Base-by-base conservation (phyloP, 1,139 yeast genomes). In the Debaryomycetaceae sp. region DNA sequence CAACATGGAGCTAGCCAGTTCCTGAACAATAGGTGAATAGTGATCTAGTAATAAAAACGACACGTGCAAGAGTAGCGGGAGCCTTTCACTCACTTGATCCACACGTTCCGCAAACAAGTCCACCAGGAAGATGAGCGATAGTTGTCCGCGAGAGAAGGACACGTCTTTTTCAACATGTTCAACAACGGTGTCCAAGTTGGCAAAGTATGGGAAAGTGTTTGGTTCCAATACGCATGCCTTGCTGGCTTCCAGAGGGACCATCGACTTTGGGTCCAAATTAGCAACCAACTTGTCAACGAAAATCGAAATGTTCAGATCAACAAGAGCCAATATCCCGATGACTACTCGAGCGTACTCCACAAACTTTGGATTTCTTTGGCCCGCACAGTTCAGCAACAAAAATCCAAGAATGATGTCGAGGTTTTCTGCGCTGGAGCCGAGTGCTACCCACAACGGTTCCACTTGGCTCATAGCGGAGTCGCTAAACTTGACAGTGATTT, bases 381-480 rank as follows among this genome's bases (percentile, higher is more conserved):
- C 76, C 32, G 87, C 59, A 26, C 95, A 78, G 26, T 77, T 73
- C 20, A 63, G 65, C 29, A 85, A 62, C 23, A 86, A 61, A 44
- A 74, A 90, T 27, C 77, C 82, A 42, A 83, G 54, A 13, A 86
- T 80, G 6, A 73, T 74, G 32, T 77, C 77, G 22, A 79, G 77
- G 44, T 90, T 87, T 8, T 64, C 67, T 8, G 75, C 66, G 23
- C 71, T 69, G 31, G 74, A 74, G 2, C 93, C 95, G 23, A 90
- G 60, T 0, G 96, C 92, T 4, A 82, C 85, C 99, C 99, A 92
- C 23, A 90, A 54, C 0, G 94, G 93, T 48, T 87, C 97, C 7
- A 90, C 83, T 43, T 86, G 96, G 42, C 79, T 79, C 28, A 83
- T 82, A 41, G 83, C 73, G 12, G 65, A 62, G 26, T 77, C 77